Percentiles rank a stretch among this genome's conserved stretches.
Conservation (phyloP, 164 flowering plant species). For the Dillenia suffruticosa region DNA sequence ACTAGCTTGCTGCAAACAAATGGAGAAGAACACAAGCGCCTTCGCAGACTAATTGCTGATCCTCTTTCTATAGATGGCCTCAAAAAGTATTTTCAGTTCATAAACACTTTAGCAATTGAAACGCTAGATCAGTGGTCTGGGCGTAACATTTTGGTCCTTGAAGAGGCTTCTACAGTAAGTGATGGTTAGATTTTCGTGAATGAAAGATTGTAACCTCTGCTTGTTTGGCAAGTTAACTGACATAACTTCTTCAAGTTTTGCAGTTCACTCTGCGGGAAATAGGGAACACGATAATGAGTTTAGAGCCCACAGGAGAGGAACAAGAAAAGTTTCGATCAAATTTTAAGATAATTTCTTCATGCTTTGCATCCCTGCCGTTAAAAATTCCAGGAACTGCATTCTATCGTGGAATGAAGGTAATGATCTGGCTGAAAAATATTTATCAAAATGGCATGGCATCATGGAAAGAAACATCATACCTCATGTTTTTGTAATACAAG, state of each 20-base stretch:
- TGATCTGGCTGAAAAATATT: too few species aligned
- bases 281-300: conserved; percentile 64
- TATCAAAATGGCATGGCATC: too few species aligned
- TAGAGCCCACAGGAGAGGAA: conserved; percentile 59
- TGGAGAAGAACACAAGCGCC: conserved; percentile 61
- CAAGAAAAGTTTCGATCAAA: conserved; percentile 58
- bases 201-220: neutral
- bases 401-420: conserved; percentile 60
- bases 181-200: conserved; percentile 1
- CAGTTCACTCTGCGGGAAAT: conserved; percentile 71
- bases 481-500: neutral
- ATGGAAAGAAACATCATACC: too few species aligned
- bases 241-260: conserved; percentile 10
- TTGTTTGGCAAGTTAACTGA: neutral
- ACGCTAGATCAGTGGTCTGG: conserved; percentile 55
- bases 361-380: conserved; percentile 61
- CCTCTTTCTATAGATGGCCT: conserved; percentile 58
- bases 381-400: conserved; percentile 70
- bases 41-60: conserved; percentile 49
- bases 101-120: conserved; percentile 45
- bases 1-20: conserved; percentile 56
- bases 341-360: conserved; percentile 58
- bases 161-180: conserved; percentile 58
- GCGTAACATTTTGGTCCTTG: conserved; percentile 38
- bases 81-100: conserved; percentile 54